Evolutionary conservation across 2,329 filamentous ascomycete genomes (phyloP).

Genomic region (Hyphodiscus sp.): DNA sequence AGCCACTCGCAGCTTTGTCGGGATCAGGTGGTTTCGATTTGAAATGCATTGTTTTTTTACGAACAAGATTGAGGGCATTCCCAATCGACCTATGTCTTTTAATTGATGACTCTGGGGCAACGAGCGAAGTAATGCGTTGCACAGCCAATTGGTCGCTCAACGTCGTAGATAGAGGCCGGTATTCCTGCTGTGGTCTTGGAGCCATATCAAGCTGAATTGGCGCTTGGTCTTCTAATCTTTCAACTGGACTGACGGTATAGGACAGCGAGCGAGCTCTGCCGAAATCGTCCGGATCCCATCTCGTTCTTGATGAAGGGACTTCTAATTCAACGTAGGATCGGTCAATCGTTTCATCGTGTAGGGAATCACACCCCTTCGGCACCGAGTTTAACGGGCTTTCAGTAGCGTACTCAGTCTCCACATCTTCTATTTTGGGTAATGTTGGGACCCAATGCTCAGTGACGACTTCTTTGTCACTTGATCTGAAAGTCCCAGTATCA

Average conservation of each 20-base stretch:
- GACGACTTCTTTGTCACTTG: neutral
- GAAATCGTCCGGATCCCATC: neutral
- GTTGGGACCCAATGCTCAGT: neutral
- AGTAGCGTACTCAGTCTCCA: neutral
- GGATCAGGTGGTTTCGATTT: neutral
- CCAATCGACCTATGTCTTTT: neutral
- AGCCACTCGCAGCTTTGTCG: neutral
- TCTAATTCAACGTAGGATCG: neutral
- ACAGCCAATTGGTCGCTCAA: neutral
- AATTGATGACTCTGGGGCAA: neutral
- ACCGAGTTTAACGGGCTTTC: neutral
- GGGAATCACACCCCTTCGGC: neutral
- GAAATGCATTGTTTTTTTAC: neutral
- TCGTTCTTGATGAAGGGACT: neutral
- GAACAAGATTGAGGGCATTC: neutral
- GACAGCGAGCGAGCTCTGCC: neutral
- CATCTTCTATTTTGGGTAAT: neutral
- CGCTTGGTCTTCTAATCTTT: neutral
- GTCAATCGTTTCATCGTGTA: neutral
- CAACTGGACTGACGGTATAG: neutral
- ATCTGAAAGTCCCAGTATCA: neutral
- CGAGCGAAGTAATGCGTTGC: neutral
- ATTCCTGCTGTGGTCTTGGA: neutral
- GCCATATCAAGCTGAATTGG: neutral
- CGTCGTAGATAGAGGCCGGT: neutral